A percentile compares a stretch with the other conserved stretches of the same genome.
These are phyloP conservation scores for Aspergillus cejpii DNA, from an alignment of 2,329 filamentous ascomycete species.

Conservation along the genomic window DNA sequence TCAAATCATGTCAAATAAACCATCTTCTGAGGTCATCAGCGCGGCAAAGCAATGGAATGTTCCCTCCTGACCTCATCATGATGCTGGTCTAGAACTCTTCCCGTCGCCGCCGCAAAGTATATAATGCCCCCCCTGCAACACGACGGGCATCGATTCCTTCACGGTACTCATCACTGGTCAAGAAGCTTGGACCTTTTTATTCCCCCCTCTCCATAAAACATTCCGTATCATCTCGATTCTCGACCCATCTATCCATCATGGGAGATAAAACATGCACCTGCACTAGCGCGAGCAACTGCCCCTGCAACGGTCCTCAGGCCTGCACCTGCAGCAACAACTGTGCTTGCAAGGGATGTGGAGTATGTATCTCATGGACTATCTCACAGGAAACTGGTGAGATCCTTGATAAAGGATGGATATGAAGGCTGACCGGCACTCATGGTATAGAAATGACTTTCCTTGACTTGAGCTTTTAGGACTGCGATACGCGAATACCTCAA, in stretches of 20 bases:
- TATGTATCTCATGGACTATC: constrained; percentile 23
- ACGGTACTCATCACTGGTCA: constrained; percentile 2
- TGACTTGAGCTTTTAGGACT: neutral
- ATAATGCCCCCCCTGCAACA: constrained; percentile 7
- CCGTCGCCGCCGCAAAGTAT: constrained; percentile 6
- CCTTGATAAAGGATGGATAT: constrained; percentile 9
- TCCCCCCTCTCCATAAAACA: no score
- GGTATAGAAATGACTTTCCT: constrained; percentile 21
- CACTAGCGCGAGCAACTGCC: constrained; percentile 29
- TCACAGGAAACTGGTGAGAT: constrained; percentile 7
- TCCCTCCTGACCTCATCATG: constrained; percentile 22
- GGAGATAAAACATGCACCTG: constrained; percentile 32
- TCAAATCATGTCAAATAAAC: neutral
- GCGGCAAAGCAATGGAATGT: neutral
- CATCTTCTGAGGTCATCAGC: neutral
- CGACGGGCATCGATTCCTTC: neutral
- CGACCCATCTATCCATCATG: constrained; percentile 20
- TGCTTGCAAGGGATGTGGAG: constrained; percentile 36
- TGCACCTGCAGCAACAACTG: constrained; percentile 33
- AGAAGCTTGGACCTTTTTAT: constrained; percentile 2
- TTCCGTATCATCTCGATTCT: neutral
- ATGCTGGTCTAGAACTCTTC: constrained; percentile 13
- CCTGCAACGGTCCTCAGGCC: constrained; percentile 26
- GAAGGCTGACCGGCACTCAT: constrained; percentile 8
- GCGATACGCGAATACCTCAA: neutral